These are phyloP conservation scores for Phytophthora citricola DNA, from an alignment of 352 stramenopile genomes.

Conservation along the genomic window DNA sequence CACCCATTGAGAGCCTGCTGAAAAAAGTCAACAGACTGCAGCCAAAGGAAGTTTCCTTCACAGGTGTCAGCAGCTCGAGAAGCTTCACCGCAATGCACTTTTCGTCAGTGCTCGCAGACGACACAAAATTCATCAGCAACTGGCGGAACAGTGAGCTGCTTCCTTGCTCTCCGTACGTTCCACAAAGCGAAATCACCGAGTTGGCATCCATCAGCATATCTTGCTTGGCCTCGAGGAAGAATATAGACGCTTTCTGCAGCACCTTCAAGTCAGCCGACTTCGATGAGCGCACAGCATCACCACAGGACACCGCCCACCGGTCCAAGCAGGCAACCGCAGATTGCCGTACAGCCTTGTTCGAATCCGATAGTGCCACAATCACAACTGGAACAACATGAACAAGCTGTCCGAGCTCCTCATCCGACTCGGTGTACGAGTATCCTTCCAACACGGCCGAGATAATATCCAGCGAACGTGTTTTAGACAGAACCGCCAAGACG, in stretches of 20 bases:
- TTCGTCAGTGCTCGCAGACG: slow-evolving; percentile 51
- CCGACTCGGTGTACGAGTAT: slow-evolving; percentile 41
- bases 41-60: slow-evolving; percentile 58
- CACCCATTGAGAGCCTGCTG: slow-evolving; percentile 51
- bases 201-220: slow-evolving; percentile 82
- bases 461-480: slow-evolving; percentile 73
- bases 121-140: slow-evolving; percentile 57
- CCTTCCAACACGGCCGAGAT: slow-evolving; percentile 69
- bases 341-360: slow-evolving; percentile 58
- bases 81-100: slow-evolving; percentile 62
- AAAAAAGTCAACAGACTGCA: slow-evolving; percentile 71
- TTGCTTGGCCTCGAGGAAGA: slow-evolving; percentile 68
- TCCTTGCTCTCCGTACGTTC: slow-evolving; percentile 40
- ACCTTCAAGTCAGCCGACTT: slow-evolving; percentile 38
- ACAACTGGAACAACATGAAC: slow-evolving; percentile 65
- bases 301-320: slow-evolving; percentile 50
- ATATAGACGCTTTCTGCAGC: slow-evolving; percentile 39
- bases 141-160: slow-evolving; percentile 52
- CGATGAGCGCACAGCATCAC: slow-evolving; percentile 25
- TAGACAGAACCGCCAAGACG: slow-evolving; percentile 56
- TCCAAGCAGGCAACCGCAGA: slow-evolving; percentile 67
- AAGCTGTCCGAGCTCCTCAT: slow-evolving; percentile 52
- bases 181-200: slow-evolving; percentile 61
- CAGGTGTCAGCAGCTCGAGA: slow-evolving; percentile 63
- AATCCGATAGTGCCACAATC: slow-evolving; percentile 69